Evolutionary conservation across 2,329 filamentous ascomycete species (phyloP), one percentile per base, ranked within the genome.

Genomic region (Phoma sp.): DNA sequence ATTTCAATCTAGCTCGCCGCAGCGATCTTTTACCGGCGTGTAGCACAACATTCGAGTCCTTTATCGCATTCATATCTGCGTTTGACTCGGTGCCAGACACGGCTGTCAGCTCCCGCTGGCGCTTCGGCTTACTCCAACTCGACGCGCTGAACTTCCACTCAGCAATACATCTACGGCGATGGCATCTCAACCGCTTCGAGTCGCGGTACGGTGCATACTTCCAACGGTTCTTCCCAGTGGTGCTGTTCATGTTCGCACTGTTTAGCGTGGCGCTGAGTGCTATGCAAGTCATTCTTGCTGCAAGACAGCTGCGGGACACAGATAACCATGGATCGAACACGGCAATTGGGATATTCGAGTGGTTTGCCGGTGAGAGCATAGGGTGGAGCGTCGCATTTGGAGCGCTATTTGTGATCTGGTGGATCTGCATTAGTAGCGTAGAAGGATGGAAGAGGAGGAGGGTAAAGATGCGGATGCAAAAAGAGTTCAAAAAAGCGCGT

Each of bases 111-210:
- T 40, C 45, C 20, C 45, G 60, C 28, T 66, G 60, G 58, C 57
- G 50, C 23, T 65, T 54, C 34, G 65, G 60, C 2, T 48, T 61
- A 7, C 42, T 67, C 5, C 36, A 50, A 12, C 61, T 67, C 17
- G 58, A 61, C 17, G 47, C 56, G 4, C 30, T 67, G 18, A 67
- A 67, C 40, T 67, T 65, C 33, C 56, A 64, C 38, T 65, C 57
- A 1, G 45, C 29, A 0, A n/a, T 66, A 11, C 53, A 49, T n/a
- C 55, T 61, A 2, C 56, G 46, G 14, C 48, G 51, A n/a, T 60
- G 55, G 52, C 61, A 66, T 39, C 53, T 64, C 5, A 62, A 63
- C 26, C 59, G 59, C 20, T 66, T 53, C 29, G 65, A 65, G 40
- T 50, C 42, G 1, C 60, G 60, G 6, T 62, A 63, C 29, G 42